phyloP scores from a whole-genome alignment of 1,139 yeast genomes.

The Zygoascus meyerae region DNA sequence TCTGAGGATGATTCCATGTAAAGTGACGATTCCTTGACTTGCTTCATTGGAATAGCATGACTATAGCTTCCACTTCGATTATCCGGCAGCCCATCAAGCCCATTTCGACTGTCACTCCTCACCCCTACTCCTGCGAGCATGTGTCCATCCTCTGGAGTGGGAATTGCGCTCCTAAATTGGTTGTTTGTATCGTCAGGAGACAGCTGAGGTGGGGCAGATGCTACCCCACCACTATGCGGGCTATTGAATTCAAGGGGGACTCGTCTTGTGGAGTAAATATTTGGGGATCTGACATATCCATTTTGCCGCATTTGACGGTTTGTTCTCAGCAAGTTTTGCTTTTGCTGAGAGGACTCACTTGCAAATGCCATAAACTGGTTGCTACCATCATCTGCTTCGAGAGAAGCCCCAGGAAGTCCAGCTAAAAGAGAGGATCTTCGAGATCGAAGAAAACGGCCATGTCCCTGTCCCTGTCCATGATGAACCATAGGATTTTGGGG shows the following conservation, averaged over 20 bases:
- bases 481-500: background rate
- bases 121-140: no score
- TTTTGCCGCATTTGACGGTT: constrained; percentile 11
- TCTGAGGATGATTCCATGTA: constrained; percentile 18
- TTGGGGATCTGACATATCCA: background rate
- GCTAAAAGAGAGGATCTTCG: constrained; percentile 11
- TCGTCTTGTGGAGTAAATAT: constrained; percentile 19
- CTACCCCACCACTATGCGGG: background rate
- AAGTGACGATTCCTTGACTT: constrained; percentile 15
- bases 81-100: no score
- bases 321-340: constrained; percentile 20
- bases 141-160: background rate
- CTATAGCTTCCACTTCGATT: no score
- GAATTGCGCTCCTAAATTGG: background rate
- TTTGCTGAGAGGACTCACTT: constrained; percentile 26
- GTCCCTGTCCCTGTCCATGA: constrained; percentile 4
- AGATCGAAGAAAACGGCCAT: constrained; percentile 10
- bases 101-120: no score
- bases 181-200: background rate
- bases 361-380: constrained; percentile 22
- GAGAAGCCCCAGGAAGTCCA: constrained; percentile 6
- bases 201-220: constrained; percentile 5
- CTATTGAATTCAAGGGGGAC: constrained; percentile 5
- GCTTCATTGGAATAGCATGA: constrained; percentile 17
- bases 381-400: constrained; percentile 4